Conservation (phyloP, 129 eudicot species). For the Pseudognaphalium luteoalbum region DNA sequence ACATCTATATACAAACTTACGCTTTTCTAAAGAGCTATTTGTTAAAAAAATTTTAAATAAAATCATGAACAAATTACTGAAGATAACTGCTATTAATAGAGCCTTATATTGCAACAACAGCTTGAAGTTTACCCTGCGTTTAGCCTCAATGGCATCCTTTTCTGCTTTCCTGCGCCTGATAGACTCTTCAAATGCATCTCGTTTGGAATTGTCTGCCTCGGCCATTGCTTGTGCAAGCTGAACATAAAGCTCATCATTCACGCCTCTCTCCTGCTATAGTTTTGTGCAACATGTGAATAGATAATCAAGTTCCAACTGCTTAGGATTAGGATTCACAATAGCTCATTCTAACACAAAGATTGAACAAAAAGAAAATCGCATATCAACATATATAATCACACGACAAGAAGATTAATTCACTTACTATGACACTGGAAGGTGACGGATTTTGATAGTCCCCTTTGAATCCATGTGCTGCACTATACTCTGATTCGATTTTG, state of each 20-base stretch:
- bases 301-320: neutral
- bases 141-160: constrained; percentile 69
- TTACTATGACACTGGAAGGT: constrained; percentile 47
- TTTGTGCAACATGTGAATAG: constrained; percentile 16
- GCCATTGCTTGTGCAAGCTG: constrained; percentile 67
- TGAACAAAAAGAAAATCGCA: neutral
- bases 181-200: constrained; percentile 81
- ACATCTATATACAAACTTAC: neutral
- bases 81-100: neutral
- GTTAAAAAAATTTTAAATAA: neutral
- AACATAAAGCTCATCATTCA: constrained; percentile 58
- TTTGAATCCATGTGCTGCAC: constrained; percentile 22
- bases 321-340: neutral
- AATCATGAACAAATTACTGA: neutral
- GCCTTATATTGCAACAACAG: neutral
- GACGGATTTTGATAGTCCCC: constrained; percentile 34
- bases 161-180: constrained; percentile 78
- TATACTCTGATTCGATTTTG: constrained; percentile 26
- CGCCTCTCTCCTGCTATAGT: constrained; percentile 52
- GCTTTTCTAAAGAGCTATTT: neutral
- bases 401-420: constrained; percentile 13
- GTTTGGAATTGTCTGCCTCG: constrained; percentile 66
- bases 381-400: neutral
- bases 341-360: neutral
- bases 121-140: constrained; percentile 55